Percentiles rank a stretch among this genome's conserved stretches.
Conservation (phyloP, 495 filamentous ascomycete species). For the Oleoguttula mirabilis region DNA sequence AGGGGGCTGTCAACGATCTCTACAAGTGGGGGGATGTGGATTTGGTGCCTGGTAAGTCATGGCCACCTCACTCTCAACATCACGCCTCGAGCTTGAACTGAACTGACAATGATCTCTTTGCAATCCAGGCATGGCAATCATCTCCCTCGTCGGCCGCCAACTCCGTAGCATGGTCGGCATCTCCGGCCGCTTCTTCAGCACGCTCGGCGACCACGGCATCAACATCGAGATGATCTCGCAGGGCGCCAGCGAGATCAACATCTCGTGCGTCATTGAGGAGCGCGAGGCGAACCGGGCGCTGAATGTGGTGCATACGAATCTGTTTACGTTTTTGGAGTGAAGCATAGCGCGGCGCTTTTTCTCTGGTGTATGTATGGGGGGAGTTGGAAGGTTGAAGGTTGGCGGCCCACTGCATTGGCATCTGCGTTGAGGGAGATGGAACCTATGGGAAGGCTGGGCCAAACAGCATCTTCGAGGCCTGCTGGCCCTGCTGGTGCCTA, state of each 20-base stretch:
- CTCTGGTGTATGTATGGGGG: no score
- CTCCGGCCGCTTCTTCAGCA: conserved; percentile 55
- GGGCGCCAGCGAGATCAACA: conserved; percentile 98
- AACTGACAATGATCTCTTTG: no score
- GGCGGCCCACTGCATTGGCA: no score
- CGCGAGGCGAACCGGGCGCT: conserved; percentile 80
- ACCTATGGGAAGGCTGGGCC: no score
- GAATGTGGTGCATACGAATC: conserved; percentile 86
- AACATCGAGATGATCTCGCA: conserved; percentile 97
- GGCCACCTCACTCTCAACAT: no score
- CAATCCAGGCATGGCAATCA: conserved; percentile 88
- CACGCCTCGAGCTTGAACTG: no score
- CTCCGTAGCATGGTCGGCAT: conserved; percentile 93
- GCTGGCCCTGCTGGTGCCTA: no score
- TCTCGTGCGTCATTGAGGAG: conserved; percentile 90
- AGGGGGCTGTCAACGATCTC: conserved; percentile 44
- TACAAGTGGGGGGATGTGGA: conserved; percentile 71
- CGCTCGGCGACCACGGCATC: conserved; percentile 72
- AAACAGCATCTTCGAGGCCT: no score
- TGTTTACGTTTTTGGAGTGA: conserved; percentile 50
- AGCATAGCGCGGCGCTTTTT: no score
- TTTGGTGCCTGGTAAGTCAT: conserved; percentile 59
- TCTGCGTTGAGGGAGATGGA: no score
- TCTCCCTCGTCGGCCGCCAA: conserved; percentile 81
- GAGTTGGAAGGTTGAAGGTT: no score